Percentiles rank a stretch among this genome's conserved stretches.
Evolutionary conservation across 2,329 filamentous ascomycete genomes (phyloP).

Genomic region (Trichophyton schoenleinii): DNA sequence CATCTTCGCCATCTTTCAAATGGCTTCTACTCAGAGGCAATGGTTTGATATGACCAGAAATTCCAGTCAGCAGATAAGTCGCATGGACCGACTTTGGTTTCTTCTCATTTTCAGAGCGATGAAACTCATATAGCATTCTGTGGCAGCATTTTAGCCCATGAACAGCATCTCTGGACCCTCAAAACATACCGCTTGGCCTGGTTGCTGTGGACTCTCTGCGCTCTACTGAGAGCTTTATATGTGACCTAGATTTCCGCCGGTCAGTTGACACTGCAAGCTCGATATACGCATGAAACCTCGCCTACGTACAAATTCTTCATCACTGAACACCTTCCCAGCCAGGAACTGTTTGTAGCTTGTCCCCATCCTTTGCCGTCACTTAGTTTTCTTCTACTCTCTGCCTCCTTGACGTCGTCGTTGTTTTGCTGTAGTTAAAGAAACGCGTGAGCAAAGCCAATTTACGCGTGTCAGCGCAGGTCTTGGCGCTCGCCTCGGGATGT

Average conservation of each 20-base stretch:
- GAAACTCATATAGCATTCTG: constrained; percentile 80
- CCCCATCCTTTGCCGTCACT: constrained; percentile 21
- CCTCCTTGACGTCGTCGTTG: neutral
- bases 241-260: constrained; percentile 50
- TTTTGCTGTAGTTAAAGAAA: constrained; percentile 11
- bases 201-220: constrained; percentile 72
- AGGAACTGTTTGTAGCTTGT: constrained; percentile 57
- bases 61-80: constrained; percentile 78
- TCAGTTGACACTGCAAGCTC: constrained; percentile 9
- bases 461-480: constrained; percentile 32
- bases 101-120: constrained; percentile 62
- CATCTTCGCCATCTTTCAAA: constrained; percentile 50
- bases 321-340: constrained; percentile 61
- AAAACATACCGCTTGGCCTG: constrained; percentile 67
- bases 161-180: neutral
- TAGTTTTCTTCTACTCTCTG: neutral
- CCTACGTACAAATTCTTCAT: constrained; percentile 54
- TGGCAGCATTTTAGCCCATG: neutral
- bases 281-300: neutral
- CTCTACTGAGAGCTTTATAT: constrained; percentile 72
- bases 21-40: constrained; percentile 27
- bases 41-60: constrained; percentile 35
- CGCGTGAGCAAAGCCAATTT: constrained; percentile 24
- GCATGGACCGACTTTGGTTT: constrained; percentile 67
- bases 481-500: constrained; percentile 17